Evolutionary conservation across 163 green algal species (phyloP), one percentile per base, ranked within the genome.

Genomic region (Trebouxiophyceae sp.): DNA sequence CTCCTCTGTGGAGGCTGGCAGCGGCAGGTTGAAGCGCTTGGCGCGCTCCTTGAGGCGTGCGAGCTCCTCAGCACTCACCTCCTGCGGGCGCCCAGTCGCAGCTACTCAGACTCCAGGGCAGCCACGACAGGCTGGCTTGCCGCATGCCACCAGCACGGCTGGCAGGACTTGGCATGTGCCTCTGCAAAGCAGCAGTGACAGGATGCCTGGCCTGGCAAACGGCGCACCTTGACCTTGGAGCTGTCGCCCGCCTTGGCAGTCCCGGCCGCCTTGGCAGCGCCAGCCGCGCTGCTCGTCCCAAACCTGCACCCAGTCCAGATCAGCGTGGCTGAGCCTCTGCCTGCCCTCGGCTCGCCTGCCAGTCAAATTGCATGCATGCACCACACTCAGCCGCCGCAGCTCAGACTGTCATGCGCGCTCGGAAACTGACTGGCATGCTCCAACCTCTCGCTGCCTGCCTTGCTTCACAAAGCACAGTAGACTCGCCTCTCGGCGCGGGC

Each of bases 1-100:
- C 45, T 68, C 62, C 28, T 58, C 62, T n/a, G 8, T 59, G 23
- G 54, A 55, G 2, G 55, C 56, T 3, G 54, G 33, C 3, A 65
- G 30, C n/a, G 64, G 64, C 39, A 70, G 34, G 2, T 30, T 32
- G 33, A 70, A 70, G 29, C 64, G 64, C 34, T 60, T 60, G 28
- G 64, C 64, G 5, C 64, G 39, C 8, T 57, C 56, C 44, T 70
- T 70, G 20, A 27, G 33, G 24, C 63, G 62, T 27, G 32, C 63
- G 5, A 63, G 27, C 12, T 69, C 54, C 24, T n/a, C n/a, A n/a
- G n/a, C n/a, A n/a, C n/a, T n/a, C n/a, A n/a, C n/a, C n/a, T n/a
- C n/a, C n/a, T n/a, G n/a, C n/a, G n/a, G n/a, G n/a, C n/a, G n/a
- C n/a, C n/a, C n/a, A n/a, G n/a, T n/a, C n/a, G 33, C 20, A 24